Evolutionary conservation across 148 eudicot species (phyloP).

Genomic region (Tetragonia tetragonoides): DNA sequence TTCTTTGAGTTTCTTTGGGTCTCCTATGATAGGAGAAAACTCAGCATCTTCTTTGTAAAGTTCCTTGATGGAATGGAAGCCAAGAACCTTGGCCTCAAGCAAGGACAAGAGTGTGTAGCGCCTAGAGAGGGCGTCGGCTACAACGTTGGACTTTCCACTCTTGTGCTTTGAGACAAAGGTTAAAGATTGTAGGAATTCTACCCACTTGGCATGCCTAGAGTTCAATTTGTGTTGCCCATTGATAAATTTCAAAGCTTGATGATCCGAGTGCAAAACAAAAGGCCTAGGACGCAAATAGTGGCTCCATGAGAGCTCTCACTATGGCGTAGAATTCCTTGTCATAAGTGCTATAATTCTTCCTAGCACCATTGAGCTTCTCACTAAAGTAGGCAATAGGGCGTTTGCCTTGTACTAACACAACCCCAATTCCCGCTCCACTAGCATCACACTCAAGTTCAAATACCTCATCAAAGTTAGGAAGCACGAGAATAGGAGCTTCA

Average conservation of each 20-base stretch:
- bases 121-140: constrained; percentile 5
- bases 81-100: not conserved
- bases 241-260: too few species aligned
- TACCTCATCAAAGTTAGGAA: not conserved
- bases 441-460: not conserved
- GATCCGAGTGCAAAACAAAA: too few species aligned
- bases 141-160: not conserved
- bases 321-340: not conserved
- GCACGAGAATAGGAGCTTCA: not conserved
- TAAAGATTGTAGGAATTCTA: not conserved
- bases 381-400: not conserved
- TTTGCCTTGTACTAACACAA: not conserved
- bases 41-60: not conserved
- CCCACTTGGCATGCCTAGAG: not conserved
- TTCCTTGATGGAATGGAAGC: not conserved
- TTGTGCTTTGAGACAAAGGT: not conserved
- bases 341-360: not conserved
- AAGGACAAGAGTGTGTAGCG: not conserved
- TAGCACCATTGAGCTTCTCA: not conserved
- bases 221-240: not conserved
- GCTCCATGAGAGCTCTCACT: not conserved
- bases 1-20: not conserved
- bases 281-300: too few species aligned
- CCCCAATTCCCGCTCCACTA: not conserved
- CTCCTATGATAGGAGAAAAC: not conserved